These are phyloP conservation scores for Globisporangium polare DNA, from an alignment of 352 stramenopile genomes.

Conservation along the genomic window DNA sequence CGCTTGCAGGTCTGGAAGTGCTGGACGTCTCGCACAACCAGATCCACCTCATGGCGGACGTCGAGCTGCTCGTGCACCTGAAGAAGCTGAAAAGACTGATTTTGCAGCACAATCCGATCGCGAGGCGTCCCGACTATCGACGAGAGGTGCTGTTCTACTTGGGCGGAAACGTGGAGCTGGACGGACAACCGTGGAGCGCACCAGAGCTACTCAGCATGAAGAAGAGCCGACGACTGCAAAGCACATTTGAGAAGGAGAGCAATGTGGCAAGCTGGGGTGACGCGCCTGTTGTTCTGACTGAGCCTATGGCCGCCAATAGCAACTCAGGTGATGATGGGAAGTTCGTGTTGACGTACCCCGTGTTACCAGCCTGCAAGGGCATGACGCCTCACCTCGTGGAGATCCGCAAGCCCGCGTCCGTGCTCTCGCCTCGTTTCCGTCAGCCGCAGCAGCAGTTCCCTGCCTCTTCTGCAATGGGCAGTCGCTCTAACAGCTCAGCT, in stretches of 20 bases:
- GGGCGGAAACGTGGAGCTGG: slow-evolving; percentile 57
- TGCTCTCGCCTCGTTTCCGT: slow-evolving; percentile 22
- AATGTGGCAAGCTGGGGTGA: slow-evolving; percentile 9
- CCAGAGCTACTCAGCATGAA: slow-evolving; percentile 75
- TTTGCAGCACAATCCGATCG: slow-evolving; percentile 74
- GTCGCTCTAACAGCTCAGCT: slow-evolving; percentile 3
- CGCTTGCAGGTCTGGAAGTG: slow-evolving; percentile 34
- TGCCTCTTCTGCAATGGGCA: neutral
- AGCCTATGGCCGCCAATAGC: neutral
- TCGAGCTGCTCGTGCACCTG: slow-evolving; percentile 50
- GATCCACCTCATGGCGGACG: slow-evolving; percentile 44
- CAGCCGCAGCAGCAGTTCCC: slow-evolving; percentile 13
- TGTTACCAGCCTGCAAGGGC: slow-evolving; percentile 18
- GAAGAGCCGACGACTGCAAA: slow-evolving; percentile 43
- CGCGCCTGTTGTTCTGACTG: neutral
- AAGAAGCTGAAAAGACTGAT: slow-evolving; percentile 37
- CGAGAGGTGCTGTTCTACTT: slow-evolving; percentile 81
- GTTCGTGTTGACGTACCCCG: slow-evolving; percentile 41
- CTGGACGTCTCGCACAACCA: slow-evolving; percentile 75
- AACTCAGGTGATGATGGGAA: slow-evolving; percentile 11
- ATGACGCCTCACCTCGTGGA: slow-evolving; percentile 35
- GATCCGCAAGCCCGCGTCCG: slow-evolving; percentile 41
- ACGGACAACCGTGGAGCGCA: slow-evolving; percentile 53
- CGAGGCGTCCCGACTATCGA: slow-evolving; percentile 66
- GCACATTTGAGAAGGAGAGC: slow-evolving; percentile 6